Evolutionary conservation across 2,329 filamentous ascomycete genomes (phyloP).

Genomic region (Penicillium polonicum): DNA sequence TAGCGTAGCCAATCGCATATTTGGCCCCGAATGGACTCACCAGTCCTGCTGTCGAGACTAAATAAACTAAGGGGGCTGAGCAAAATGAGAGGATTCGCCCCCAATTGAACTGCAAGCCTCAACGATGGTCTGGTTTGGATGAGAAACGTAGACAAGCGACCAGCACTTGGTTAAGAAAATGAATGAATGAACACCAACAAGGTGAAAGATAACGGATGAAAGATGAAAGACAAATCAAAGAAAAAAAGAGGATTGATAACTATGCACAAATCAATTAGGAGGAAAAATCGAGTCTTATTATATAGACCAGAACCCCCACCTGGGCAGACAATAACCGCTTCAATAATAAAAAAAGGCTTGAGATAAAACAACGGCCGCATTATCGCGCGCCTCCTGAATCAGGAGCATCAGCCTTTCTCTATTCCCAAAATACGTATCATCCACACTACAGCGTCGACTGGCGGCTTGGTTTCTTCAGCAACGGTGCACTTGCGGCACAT

Average conservation of each 20-base stretch:
- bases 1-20: background rate
- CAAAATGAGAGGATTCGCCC: background rate
- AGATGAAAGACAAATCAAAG: background rate
- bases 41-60: background rate
- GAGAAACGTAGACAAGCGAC: background rate
- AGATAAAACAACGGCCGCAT: slow-evolving; percentile 3
- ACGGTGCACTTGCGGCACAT: background rate
- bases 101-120: background rate
- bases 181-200: background rate
- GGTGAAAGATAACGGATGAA: background rate
- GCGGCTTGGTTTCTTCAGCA: slow-evolving; percentile 14
- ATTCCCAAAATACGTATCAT: background rate
- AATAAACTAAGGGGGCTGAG: background rate
- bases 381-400: slow-evolving; percentile 19
- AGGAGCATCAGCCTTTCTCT: background rate
- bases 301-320: background rate
- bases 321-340: slow-evolving; percentile 2
- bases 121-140: background rate
- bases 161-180: background rate
- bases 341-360: background rate
- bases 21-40: slow-evolving; percentile 1
- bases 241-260: background rate
- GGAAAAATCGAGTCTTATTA: background rate
- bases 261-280: background rate
- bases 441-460: background rate